Conservation (phyloP, 768 basidiomycete genomes). For the Sporobolomyces phaffii region DNA sequence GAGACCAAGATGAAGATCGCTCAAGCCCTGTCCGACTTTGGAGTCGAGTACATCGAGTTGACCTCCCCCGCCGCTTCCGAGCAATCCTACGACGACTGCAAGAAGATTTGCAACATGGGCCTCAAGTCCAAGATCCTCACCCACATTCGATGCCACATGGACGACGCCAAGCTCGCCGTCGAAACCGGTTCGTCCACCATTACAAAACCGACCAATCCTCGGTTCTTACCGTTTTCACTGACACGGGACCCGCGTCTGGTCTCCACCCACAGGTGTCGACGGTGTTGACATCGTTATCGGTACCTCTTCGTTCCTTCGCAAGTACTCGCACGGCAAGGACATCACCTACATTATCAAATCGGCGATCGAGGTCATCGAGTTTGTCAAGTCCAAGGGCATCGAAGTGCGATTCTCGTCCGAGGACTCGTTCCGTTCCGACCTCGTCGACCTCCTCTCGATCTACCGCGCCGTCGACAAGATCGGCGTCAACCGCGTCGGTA, state of each 20-base stretch:
- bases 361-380: conserved; percentile 96
- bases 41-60: conserved; percentile 98
- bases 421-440: conserved; percentile 98
- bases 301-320: conserved; percentile 95
- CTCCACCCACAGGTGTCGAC: conserved; percentile 69
- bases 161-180: conserved; percentile 94
- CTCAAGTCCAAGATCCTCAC: conserved; percentile 94
- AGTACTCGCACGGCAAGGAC: conserved; percentile 99
- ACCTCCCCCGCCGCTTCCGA: conserved; percentile 97
- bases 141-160: conserved; percentile 99
- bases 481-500: conserved; percentile 95
- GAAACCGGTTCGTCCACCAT: conserved; percentile 84
- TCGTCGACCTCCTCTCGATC: conserved; percentile 95
- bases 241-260: no score
- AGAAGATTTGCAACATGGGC: conserved; percentile 97
- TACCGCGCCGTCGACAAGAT: conserved; percentile 99
- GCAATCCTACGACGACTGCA: conserved; percentile 86
- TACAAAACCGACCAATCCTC: no score
- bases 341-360: conserved; percentile 99
- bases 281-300: conserved; percentile 99
- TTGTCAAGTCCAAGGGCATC: conserved; percentile 98
- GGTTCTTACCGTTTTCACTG: no score
- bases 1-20: conserved; percentile 99
- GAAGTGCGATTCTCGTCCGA: conserved; percentile 99
- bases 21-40: conserved; percentile 94